phyloP scores from a whole-genome alignment of 2,329 filamentous ascomycete genomes.

The Aspergillus terreus region DNA sequence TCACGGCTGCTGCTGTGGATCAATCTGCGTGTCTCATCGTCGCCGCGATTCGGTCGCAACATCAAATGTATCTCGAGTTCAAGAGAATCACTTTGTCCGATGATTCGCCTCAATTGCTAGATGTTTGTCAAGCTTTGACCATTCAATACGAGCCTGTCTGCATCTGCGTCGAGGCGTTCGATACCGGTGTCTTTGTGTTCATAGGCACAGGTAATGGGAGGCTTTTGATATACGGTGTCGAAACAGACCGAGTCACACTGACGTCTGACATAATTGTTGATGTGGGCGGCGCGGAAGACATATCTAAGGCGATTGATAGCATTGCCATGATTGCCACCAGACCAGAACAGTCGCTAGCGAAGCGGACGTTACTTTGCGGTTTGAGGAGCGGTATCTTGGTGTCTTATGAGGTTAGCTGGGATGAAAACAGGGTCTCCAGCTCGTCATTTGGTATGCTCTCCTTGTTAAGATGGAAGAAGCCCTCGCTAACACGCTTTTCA shows the following conservation, averaged over 20 bases:
- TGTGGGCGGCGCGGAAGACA: conserved; percentile 19
- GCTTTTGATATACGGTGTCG: conserved; percentile 29
- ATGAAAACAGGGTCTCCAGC: conserved; percentile 9
- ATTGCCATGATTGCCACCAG: conserved; percentile 25
- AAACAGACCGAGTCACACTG: conserved; percentile 16
- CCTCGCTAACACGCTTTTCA: conserved; percentile 9
- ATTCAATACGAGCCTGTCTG: conserved; percentile 36
- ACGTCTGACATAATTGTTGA: conserved; percentile 23
- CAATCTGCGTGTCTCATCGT: conserved; percentile 25
- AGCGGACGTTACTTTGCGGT: conserved; percentile 40
- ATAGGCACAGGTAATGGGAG: conserved; percentile 39
- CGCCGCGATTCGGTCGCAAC: conserved; percentile 22
- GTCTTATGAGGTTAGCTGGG: conserved; percentile 29
- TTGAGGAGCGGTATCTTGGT: conserved; percentile 44
- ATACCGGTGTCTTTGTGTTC: conserved; percentile 29
- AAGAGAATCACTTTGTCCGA: conserved; percentile 18
- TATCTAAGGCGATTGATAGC: conserved; percentile 35
- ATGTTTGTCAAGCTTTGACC: conserved; percentile 18
- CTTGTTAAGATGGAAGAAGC: neutral
- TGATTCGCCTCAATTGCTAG: conserved; percentile 16
- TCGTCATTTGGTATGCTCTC: conserved; percentile 27
- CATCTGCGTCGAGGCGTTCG: conserved; percentile 28
- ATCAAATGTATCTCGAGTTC: conserved; percentile 26
- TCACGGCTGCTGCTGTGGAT: conserved; percentile 31
- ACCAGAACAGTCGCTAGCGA: conserved; percentile 8